A percentile compares a stretch with the other conserved stretches of the same genome.
These are phyloP conservation scores for Diaporthe sp. DNA, from an alignment of 2,329 filamentous ascomycete species.

Conservation along the genomic window DNA sequence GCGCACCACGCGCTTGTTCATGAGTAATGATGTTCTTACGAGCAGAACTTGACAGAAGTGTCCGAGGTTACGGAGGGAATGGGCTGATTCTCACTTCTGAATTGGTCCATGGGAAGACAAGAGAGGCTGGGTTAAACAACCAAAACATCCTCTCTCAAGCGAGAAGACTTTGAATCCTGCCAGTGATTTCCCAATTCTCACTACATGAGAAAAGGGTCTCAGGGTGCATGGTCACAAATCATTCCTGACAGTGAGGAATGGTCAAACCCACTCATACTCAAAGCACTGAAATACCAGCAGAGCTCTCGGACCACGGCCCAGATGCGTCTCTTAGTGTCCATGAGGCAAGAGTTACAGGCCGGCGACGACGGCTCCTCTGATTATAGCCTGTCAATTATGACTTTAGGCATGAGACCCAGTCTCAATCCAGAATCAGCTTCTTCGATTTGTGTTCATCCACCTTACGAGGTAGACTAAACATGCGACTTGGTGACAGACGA, in stretches of 20 bases:
- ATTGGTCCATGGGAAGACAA: not conserved
- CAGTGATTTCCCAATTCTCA: not conserved
- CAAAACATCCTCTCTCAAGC: not conserved
- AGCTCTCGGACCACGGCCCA: conserved; percentile 45
- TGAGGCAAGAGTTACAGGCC: conserved; percentile 38
- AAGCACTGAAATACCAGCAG: conserved; percentile 46
- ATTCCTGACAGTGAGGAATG: not conserved
- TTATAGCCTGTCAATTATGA: conserved; percentile 44
- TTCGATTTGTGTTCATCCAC: conserved; percentile 43
- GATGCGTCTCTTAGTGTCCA: conserved; percentile 45
- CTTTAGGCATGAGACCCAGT: conserved; percentile 45
- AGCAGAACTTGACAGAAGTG: too few species aligned
- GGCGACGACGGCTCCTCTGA: conserved; percentile 35
- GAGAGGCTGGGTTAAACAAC: not conserved
- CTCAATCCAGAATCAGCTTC: conserved; percentile 47
- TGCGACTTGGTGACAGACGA: conserved; percentile 44
- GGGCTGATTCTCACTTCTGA: not conserved
- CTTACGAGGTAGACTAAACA: conserved; percentile 46
- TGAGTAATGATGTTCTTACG: too few species aligned
- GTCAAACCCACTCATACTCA: conserved; percentile 43
- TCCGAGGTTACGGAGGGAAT: not conserved
- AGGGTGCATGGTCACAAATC: not conserved
- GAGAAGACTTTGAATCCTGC: not conserved
- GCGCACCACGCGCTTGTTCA: too few species aligned
- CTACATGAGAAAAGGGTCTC: not conserved